Evolutionary conservation across 805 yeast genomes (phyloP).

Genomic region (Teunomyces stri): DNA sequence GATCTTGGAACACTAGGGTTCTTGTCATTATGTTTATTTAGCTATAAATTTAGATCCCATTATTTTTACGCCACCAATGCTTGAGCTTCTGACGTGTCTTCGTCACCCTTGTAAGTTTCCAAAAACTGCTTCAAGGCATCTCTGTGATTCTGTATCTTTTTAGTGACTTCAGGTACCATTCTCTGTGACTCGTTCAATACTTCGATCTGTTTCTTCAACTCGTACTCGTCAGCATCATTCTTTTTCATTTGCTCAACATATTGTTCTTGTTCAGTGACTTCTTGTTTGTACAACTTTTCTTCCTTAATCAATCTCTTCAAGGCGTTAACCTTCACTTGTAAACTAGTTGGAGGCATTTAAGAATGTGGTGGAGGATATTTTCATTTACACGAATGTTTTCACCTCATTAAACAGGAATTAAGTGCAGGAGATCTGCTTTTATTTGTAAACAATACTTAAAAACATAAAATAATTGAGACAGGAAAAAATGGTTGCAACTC

Average conservation of each 20-base stretch:
- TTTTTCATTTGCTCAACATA: conserved; percentile 47
- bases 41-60: not conserved
- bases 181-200: conserved; percentile 37
- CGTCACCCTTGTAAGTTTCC: conserved; percentile 32
- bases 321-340: conserved; percentile 72
- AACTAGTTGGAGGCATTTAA: conserved; percentile 63
- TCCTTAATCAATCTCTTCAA: conserved; percentile 69
- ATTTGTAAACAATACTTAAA: conserved; percentile 4
- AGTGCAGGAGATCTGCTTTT: not conserved
- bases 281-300: conserved; percentile 56
- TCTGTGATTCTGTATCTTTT: conserved; percentile 23
- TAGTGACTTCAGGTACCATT: conserved; percentile 30
- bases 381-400: not conserved
- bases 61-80: conserved; percentile 12
- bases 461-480: not conserved
- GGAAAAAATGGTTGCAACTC: not conserved
- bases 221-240: conserved; percentile 58
- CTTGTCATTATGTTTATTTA: not conserved
- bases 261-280: conserved; percentile 51
- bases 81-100: conserved; percentile 28
- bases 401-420: not conserved
- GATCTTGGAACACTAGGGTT: conserved; percentile 78
- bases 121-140: conserved; percentile 43
- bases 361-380: conserved; percentile 1
- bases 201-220: conserved; percentile 49